A percentile compares a stretch with the other conserved stretches of the same genome.
These are phyloP conservation scores for Didymella lethalis DNA, from an alignment of 2,329 filamentous ascomycete genomes.

Conservation along the genomic window DNA sequence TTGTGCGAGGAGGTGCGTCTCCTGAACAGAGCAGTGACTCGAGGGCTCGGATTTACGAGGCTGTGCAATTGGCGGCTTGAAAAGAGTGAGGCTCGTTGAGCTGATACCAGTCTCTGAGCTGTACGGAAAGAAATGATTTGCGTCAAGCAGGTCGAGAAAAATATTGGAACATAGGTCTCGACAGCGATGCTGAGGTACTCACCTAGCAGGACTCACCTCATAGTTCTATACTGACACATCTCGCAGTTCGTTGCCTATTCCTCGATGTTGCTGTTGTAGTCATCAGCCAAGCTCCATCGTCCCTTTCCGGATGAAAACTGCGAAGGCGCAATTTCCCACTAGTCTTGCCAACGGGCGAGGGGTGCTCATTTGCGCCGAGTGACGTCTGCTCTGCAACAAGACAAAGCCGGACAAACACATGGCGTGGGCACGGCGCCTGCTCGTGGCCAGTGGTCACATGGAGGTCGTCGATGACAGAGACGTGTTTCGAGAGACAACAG, in stretches of 20 bases:
- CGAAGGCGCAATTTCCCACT: slow-evolving; percentile 37
- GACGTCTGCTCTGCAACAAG: slow-evolving; percentile 25
- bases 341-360: slow-evolving; percentile 12
- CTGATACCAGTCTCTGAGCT: slow-evolving; percentile 19
- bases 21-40: not conserved
- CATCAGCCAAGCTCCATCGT: slow-evolving; percentile 32
- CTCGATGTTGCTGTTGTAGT: slow-evolving; percentile 11
- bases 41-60: slow-evolving; percentile 5
- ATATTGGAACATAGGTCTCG: not conserved
- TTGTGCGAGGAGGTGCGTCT: slow-evolving; percentile 7
- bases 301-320: slow-evolving; percentile 36
- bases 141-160: not conserved
- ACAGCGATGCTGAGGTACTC: not conserved
- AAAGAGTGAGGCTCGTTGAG: slow-evolving; percentile 19
- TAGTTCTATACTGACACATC: slow-evolving; percentile 13
- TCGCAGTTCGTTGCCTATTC: slow-evolving; percentile 22
- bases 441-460: slow-evolving; percentile 16
- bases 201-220: not conserved
- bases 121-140: slow-evolving; percentile 1
- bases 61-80: slow-evolving; percentile 14
- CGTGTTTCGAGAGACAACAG: not conserved
- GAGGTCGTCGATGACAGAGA: not conserved
- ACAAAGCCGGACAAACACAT: slow-evolving; percentile 21
- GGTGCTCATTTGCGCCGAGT: slow-evolving; percentile 21
- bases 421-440: slow-evolving; percentile 15